A percentile compares a stretch with the other conserved stretches of the same genome.
These are phyloP conservation scores for Taphrina pruni DNA, from an alignment of 1,139 yeast species.

Conservation along the genomic window DNA sequence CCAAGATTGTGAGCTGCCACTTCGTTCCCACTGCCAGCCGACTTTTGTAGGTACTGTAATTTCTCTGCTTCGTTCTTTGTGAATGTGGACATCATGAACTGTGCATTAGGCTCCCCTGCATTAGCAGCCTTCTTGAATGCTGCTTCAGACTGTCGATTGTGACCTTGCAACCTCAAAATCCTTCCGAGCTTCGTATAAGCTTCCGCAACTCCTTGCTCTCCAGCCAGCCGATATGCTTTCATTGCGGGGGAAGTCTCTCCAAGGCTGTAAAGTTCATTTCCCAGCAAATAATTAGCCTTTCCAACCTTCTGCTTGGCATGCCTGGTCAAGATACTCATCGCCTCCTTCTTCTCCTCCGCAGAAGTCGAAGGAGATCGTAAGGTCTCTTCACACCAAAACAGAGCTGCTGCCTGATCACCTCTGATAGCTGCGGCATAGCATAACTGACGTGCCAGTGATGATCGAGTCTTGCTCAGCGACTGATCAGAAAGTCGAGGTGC, in stretches of 20 bases:
- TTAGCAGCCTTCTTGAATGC: slow-evolving; percentile 30
- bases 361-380: neutral
- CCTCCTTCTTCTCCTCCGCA: slow-evolving; percentile 2
- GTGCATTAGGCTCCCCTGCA: slow-evolving; percentile 24
- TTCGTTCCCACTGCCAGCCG: slow-evolving; percentile 34
- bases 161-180: slow-evolving; percentile 5
- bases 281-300: slow-evolving; percentile 24
- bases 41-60: slow-evolving; percentile 5
- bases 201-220: slow-evolving; percentile 30
- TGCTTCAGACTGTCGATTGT: neutral
- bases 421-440: slow-evolving; percentile 8
- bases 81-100: slow-evolving; percentile 21
- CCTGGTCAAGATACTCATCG: slow-evolving; percentile 18
- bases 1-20: slow-evolving; percentile 42
- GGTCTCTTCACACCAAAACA: slow-evolving; percentile 37
- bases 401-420: slow-evolving; percentile 11
- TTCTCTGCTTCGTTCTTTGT: slow-evolving; percentile 12
- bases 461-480: neutral
- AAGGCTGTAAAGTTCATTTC: slow-evolving; percentile 24
- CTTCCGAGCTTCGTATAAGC: slow-evolving; percentile 26
- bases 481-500: slow-evolving; percentile 18
- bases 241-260: neutral
- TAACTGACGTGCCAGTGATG: slow-evolving; percentile 9
- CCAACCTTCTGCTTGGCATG: slow-evolving; percentile 20
- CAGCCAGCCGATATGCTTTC: slow-evolving; percentile 29